Conservation (phyloP, 139 green algal species). For the Chlamydomonas applanata region DNA sequence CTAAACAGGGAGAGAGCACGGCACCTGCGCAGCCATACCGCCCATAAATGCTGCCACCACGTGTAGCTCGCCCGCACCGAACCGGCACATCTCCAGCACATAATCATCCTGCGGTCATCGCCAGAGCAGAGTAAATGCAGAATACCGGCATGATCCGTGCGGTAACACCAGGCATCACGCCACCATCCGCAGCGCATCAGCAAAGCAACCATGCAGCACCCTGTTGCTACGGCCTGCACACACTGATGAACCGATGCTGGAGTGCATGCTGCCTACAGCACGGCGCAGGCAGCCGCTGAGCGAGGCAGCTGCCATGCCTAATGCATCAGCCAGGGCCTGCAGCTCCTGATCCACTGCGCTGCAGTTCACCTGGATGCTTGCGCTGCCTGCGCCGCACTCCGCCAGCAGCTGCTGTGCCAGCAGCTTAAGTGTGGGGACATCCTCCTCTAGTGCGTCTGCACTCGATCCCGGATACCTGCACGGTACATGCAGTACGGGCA, state of each 20-base stretch:
- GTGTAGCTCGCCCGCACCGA: conserved; percentile 78
- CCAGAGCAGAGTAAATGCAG: conserved; percentile 3
- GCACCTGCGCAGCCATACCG: conserved; percentile 73
- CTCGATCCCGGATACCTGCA: conserved; percentile 28
- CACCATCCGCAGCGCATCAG: background rate
- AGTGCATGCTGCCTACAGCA: too few species aligned
- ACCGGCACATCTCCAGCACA: conserved; percentile 71
- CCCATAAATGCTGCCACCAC: conserved; percentile 84
- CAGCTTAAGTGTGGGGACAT: conserved; percentile 71
- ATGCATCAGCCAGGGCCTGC: too few species aligned
- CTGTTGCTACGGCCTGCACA: background rate
- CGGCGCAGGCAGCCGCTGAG: too few species aligned
- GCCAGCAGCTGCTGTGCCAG: conserved; percentile 30
- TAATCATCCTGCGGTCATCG: conserved; percentile 53
- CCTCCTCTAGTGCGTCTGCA: conserved; percentile 56
- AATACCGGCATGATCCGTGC: background rate
- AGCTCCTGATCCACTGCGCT: background rate
- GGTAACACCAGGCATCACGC: background rate
- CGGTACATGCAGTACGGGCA: conserved; percentile 1
- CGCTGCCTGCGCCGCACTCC: conserved; percentile 16
- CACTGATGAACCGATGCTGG: background rate
- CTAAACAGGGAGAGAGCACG: too few species aligned
- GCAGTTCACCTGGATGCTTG: conserved; percentile 23
- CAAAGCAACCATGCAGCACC: background rate
- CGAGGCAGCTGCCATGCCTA: too few species aligned